These are phyloP conservation scores for Magnolia sinica DNA, from an alignment of 164 flowering plant genomes.

Conservation along the genomic window DNA sequence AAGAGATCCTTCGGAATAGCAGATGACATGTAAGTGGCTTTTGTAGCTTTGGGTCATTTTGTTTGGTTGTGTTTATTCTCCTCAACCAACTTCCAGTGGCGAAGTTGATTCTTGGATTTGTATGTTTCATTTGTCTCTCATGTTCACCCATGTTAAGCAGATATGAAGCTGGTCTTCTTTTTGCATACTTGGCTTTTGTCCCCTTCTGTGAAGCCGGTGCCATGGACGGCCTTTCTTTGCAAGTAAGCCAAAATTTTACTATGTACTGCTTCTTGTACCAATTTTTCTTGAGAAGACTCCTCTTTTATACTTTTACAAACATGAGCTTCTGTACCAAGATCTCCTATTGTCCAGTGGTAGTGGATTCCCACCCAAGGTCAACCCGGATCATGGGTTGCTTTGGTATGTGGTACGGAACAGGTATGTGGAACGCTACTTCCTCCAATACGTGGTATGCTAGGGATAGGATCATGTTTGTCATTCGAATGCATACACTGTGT, in stretches of 20 bases:
- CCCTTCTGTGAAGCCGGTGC: conserved; percentile 94
- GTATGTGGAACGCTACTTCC: too few species aligned
- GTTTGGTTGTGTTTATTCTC: background rate
- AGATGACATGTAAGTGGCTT: conserved; percentile 73
- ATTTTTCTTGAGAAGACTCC: too few species aligned
- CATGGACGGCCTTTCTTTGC: conserved; percentile 81
- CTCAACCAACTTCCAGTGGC: background rate
- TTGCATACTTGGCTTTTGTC: conserved; percentile 85
- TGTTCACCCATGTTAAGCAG: conserved; percentile 31
- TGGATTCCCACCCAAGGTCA: background rate
- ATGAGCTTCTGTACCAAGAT: background rate
- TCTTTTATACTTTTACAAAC: background rate
- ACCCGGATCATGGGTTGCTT: too few species aligned
- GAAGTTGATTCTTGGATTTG: background rate
- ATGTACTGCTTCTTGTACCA: background rate
- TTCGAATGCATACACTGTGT: too few species aligned
- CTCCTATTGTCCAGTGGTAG: background rate
- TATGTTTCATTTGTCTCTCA: background rate
- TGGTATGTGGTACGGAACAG: too few species aligned
- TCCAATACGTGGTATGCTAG: too few species aligned
- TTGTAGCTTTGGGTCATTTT: conserved; percentile 2
- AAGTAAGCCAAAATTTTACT: conserved; percentile 36
- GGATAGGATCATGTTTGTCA: too few species aligned
- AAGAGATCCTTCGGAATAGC: conserved; percentile 88
- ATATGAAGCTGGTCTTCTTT: conserved; percentile 90